Evolutionary conservation across 208 protist species (phyloP).

Genomic region (Vickermania ingenoplastis): DNA sequence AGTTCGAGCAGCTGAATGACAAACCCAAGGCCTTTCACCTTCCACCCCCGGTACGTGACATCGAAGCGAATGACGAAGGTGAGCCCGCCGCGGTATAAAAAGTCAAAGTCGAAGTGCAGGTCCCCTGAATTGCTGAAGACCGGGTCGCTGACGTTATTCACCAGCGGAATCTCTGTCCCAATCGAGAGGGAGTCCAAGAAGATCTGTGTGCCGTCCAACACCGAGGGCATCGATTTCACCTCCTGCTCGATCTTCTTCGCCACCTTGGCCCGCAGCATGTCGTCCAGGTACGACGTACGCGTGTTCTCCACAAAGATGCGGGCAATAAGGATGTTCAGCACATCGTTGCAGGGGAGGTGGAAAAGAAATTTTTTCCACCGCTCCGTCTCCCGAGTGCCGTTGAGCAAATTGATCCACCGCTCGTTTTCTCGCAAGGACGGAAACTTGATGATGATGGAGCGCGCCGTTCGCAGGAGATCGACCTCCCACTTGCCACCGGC

Average conservation of each 20-base stretch:
- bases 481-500: slow-evolving; percentile 4
- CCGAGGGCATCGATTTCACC: slow-evolving; percentile 44
- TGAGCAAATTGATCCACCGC: slow-evolving; percentile 74
- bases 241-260: slow-evolving; percentile 54
- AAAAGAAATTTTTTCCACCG: slow-evolving; percentile 64
- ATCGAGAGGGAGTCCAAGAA: slow-evolving; percentile 47
- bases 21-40: slow-evolving; percentile 67
- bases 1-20: slow-evolving; percentile 68
- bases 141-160: slow-evolving; percentile 54
- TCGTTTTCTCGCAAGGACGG: slow-evolving; percentile 66
- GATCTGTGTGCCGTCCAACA: slow-evolving; percentile 51
- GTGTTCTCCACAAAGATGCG: slow-evolving; percentile 84
- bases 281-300: slow-evolving; percentile 36
- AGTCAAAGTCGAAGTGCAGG: slow-evolving; percentile 74
- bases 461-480: slow-evolving; percentile 31
- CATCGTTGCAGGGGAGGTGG: slow-evolving; percentile 46
- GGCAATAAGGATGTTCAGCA: slow-evolving; percentile 69
- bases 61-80: slow-evolving; percentile 54
- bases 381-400: slow-evolving; percentile 39
- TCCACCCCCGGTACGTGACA: slow-evolving; percentile 46
- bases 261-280: slow-evolving; percentile 53
- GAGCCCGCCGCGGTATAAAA: slow-evolving; percentile 78
- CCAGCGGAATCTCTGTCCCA: slow-evolving; percentile 68
- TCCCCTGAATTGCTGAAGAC: slow-evolving; percentile 39
- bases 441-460: slow-evolving; percentile 62